These are phyloP conservation scores for Eucalyptus viminalis DNA, from an alignment of 345 rosid species.

Conservation along the genomic window DNA sequence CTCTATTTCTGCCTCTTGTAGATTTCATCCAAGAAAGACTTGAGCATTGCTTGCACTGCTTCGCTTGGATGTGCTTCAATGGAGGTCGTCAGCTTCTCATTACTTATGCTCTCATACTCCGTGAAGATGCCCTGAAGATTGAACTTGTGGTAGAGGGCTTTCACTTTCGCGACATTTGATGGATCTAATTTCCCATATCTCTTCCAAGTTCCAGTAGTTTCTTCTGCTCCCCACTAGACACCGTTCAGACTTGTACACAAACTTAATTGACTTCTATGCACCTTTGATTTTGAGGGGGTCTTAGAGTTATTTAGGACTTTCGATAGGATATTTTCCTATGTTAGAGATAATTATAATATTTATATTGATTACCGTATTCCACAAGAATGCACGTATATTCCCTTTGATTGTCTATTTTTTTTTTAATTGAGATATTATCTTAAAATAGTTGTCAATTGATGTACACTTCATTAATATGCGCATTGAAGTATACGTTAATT, in stretches of 20 bases:
- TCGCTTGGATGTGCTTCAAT: constrained; percentile 62
- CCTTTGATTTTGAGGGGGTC: neutral
- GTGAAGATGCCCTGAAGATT: constrained; percentile 61
- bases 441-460: neutral
- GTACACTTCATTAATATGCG: neutral
- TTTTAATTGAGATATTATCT: neutral
- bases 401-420: neutral
- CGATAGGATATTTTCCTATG: neutral
- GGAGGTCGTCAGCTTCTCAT: constrained; percentile 35
- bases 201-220: constrained; percentile 26
- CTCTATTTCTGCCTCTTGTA: constrained; percentile 73
- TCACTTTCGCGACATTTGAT: constrained; percentile 44
- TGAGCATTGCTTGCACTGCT: constrained; percentile 67
- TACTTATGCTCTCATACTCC: constrained; percentile 72
- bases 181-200: constrained; percentile 63
- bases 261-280: neutral
- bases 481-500: neutral
- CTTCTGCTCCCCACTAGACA: constrained; percentile 30
- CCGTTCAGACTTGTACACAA: neutral
- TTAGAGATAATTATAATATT: neutral
- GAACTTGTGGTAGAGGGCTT: constrained; percentile 53
- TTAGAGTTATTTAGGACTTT: neutral
- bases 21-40: constrained; percentile 75
- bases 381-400: fast-evolving
- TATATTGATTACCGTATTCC: neutral